phyloP scores from a whole-genome alignment of 2,329 filamentous ascomycete genomes.

The Golovinomyces cichoracearum region DNA sequence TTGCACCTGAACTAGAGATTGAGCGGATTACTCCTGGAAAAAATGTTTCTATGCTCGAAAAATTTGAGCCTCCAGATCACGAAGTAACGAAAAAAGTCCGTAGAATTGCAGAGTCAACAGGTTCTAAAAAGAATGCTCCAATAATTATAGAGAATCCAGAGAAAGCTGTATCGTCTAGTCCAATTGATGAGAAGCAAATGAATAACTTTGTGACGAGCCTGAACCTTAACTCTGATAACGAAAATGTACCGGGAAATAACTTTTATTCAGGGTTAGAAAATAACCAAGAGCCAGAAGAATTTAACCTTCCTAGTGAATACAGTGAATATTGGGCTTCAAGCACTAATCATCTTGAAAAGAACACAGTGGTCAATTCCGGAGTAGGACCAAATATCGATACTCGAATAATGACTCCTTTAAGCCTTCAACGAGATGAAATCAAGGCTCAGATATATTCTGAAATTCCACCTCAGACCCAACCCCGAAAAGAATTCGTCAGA shows the following conservation, averaged over 20 bases:
- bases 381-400: no score
- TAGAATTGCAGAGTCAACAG: no score
- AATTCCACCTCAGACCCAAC: no score
- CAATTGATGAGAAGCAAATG: neutral
- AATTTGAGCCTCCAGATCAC: neutral
- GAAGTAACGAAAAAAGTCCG: neutral
- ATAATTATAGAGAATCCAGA: neutral
- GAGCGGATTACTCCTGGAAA: neutral
- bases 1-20: neutral
- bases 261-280: neutral
- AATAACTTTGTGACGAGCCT: neutral
- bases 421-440: no score
- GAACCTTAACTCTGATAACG: neutral
- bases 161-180: neutral
- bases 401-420: no score
- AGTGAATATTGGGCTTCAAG: slow-evolving; percentile 37
- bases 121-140: neutral
- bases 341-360: slow-evolving; percentile 18
- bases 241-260: neutral
- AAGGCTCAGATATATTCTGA: no score
- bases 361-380: no score
- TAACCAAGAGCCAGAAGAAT: neutral
- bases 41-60: neutral
- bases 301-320: slow-evolving; percentile 32
- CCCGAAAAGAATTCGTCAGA: no score